phyloP scores from a whole-genome alignment of 306 rosid genomes.

The Pyrus bretschneideri region DNA sequence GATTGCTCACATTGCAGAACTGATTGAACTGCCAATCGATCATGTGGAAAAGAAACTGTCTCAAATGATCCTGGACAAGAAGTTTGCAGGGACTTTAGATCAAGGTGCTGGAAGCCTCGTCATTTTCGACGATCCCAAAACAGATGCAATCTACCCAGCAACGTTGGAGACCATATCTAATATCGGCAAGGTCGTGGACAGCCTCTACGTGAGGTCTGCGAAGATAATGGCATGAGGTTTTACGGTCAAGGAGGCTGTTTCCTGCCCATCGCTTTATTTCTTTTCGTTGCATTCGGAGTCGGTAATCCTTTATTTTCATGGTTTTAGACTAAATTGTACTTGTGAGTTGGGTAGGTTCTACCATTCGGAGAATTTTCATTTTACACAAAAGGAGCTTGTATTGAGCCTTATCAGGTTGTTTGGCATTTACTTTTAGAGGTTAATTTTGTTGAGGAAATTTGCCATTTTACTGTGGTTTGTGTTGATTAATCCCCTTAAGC shows the following conservation, averaged over 20 bases:
- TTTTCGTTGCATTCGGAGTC: neutral
- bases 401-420: neutral
- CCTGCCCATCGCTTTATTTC: neutral
- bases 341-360: neutral
- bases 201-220: slow-evolving; percentile 89
- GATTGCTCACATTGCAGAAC: slow-evolving; percentile 78
- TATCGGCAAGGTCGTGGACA: slow-evolving; percentile 85
- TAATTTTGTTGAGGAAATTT: neutral
- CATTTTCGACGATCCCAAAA: slow-evolving; percentile 39
- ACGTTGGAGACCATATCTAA: slow-evolving; percentile 81
- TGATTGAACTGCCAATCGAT: slow-evolving; percentile 68
- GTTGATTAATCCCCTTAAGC: neutral
- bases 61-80: slow-evolving; percentile 46
- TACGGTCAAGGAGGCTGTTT: neutral
- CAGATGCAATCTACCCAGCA: slow-evolving; percentile 45
- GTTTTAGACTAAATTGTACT: neutral
- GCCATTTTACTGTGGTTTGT: neutral
- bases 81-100: slow-evolving; percentile 78
- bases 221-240: slow-evolving; percentile 74
- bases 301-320: neutral
- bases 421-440: neutral
- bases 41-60: slow-evolving; percentile 44
- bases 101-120: slow-evolving; percentile 77
- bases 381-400: slow-evolving; percentile 3
- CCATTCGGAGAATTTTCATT: slow-evolving; percentile 4